phyloP scores from a whole-genome alignment of 2,329 filamentous ascomycete genomes.

The Aspergillus sp. region DNA sequence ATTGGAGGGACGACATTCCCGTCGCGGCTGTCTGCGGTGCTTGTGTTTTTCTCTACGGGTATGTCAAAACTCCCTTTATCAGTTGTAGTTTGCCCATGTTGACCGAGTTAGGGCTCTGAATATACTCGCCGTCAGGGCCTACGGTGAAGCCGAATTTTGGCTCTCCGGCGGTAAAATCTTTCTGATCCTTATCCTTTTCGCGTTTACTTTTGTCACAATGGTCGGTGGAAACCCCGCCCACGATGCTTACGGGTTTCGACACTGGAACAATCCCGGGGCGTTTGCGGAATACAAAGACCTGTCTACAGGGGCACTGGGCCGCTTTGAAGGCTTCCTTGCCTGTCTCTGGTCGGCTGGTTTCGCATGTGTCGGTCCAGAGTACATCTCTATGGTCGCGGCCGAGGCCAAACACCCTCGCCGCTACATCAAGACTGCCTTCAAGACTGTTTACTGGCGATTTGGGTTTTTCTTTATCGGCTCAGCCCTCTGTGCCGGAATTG shows the following conservation, averaged over 20 bases:
- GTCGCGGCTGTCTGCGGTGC: slow-evolving; percentile 35
- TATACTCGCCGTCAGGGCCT: slow-evolving; percentile 13
- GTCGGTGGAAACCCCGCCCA: slow-evolving; percentile 71
- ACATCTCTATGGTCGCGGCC: slow-evolving; percentile 59
- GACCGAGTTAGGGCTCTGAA: slow-evolving; percentile 7
- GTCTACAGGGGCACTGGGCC: slow-evolving; percentile 61
- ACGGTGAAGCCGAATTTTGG: slow-evolving; percentile 19
- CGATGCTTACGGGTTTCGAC: slow-evolving; percentile 67
- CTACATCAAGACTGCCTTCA: slow-evolving; percentile 69
- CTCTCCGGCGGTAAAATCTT: slow-evolving; percentile 54
- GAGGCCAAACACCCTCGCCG: slow-evolving; percentile 66
- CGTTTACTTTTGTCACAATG: slow-evolving; percentile 76
- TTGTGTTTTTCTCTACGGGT: slow-evolving; percentile 29
- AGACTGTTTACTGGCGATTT: slow-evolving; percentile 72
- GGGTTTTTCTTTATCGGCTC: slow-evolving; percentile 71
- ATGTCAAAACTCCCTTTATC: neutral
- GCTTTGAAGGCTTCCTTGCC: slow-evolving; percentile 54
- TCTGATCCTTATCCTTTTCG: slow-evolving; percentile 64
- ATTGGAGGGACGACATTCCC: slow-evolving; percentile 41
- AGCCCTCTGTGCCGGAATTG: slow-evolving; percentile 65
- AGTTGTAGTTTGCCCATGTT: neutral
- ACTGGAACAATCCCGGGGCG: slow-evolving; percentile 42
- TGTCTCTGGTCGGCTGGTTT: slow-evolving; percentile 69
- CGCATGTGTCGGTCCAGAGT: slow-evolving; percentile 62
- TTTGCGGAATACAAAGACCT: slow-evolving; percentile 49